Evolutionary conservation across 1,284 basidiomycete species (phyloP).

Genomic region (Tylopilus sp.): DNA sequence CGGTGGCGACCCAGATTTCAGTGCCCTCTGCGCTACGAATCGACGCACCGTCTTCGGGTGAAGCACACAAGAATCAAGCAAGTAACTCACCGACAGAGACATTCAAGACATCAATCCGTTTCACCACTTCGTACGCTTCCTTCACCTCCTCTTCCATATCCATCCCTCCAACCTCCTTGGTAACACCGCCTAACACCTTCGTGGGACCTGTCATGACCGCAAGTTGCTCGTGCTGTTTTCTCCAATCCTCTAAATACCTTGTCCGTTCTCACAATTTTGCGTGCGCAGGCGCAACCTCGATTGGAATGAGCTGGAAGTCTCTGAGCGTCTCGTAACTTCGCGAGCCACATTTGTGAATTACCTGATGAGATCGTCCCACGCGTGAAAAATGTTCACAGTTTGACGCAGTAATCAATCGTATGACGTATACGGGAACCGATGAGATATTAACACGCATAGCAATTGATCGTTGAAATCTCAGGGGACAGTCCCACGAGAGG

Average conservation of each 20-base stretch:
- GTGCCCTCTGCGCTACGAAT: conserved; percentile 78
- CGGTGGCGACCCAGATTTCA: conserved; percentile 98
- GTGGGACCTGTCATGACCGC: conserved; percentile 98
- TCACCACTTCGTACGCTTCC: conserved; percentile 94
- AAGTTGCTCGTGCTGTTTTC: conserved; percentile 97
- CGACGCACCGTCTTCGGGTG: not conserved
- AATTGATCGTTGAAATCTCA: conserved; percentile 97
- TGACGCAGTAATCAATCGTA: conserved; percentile 87
- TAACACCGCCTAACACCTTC: conserved; percentile 80
- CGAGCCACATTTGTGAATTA: conserved; percentile 98
- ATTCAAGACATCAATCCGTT: conserved; percentile 96
- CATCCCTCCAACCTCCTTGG: conserved; percentile 83
- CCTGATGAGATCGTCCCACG: conserved; percentile 98
- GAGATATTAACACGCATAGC: conserved; percentile 89
- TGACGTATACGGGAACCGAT: conserved; percentile 93
- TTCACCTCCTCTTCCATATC: conserved; percentile 99
- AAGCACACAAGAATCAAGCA: not conserved
- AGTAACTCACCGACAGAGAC: conserved; percentile 79
- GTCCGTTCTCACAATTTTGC: conserved; percentile 92
- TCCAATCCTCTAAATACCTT: conserved; percentile 91
- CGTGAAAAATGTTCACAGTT: conserved; percentile 87
- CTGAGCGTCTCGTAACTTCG: conserved; percentile 91
- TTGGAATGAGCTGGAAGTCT: conserved; percentile 98
- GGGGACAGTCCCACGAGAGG: conserved; percentile 97
- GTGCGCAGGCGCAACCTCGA: conserved; percentile 95